Base-by-base conservation (phyloP, 2,329 filamentous ascomycete genomes). In the Thermoascus crustaceus region DNA sequence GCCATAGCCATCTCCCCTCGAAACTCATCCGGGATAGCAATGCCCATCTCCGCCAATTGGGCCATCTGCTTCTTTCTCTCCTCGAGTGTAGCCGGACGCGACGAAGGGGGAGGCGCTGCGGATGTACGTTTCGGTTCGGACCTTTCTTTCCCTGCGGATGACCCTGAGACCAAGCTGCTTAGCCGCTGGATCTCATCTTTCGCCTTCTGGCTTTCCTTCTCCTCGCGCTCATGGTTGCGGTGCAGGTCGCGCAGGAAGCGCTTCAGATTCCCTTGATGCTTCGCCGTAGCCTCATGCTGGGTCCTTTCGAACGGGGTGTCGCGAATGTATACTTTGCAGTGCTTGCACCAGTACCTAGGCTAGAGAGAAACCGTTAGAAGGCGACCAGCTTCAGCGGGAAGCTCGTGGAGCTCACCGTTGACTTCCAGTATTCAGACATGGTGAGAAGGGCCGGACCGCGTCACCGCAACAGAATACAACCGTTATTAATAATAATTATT, bases 341-440 rank as follows among this genome's bases (percentile, higher is more conserved):
- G 85, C 63, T 96, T 96, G 76, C 91, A 98, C 87, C 88, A 96
- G 67, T 94, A 94, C 58, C 82, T 89, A 4, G 88, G 88, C 60
- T 79, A 37, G 32, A 27, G n/a, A n/a, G 7, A 8, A 11, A 26
- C n/a, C 13, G 32, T 61, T 38, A 58, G 51, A 25, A 35, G 30
- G n/a, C 19, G 20, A 10, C 7, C 17, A 4, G 7, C 11, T 18
- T 19, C 7, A 25, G 17, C 1, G 5, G 7, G 10, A 22, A 19
- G 7, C 2, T 4, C 13, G 16, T 22, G 6, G 16, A 11, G 55
- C 67, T 60, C 57, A 77, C 75, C 21, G 88, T 94, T 13, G 89
- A 95, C 61, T 96, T 96, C 91, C 91, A 96, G 66, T 94, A 93
- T 71, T 96, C 91, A 0, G 91, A 81, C 91, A 98, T 96, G 32